Conservation (phyloP, 2,329 filamentous ascomycete species). For the Westerdykella ornata region DNA sequence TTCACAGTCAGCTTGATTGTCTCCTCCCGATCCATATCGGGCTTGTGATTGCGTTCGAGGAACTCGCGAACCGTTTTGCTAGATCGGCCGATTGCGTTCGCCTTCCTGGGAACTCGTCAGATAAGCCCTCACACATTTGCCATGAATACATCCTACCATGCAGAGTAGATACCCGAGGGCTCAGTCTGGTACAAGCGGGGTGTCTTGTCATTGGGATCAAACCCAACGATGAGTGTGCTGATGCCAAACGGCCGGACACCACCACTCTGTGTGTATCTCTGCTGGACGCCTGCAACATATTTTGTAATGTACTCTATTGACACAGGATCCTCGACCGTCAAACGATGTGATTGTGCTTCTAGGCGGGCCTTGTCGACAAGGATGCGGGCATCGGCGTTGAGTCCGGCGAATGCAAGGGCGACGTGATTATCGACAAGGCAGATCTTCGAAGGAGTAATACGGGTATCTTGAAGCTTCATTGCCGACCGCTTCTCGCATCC, state of each 20-base stretch:
- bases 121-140: too few species aligned
- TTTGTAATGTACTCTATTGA: slow-evolving; percentile 99
- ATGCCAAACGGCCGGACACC: slow-evolving; percentile 98
- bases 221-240: slow-evolving; percentile 96
- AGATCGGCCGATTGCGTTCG: slow-evolving; percentile 94
- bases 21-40: slow-evolving; percentile 90
- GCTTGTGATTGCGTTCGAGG: slow-evolving; percentile 97
- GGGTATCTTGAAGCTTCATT: slow-evolving; percentile 98
- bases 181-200: slow-evolving; percentile 96
- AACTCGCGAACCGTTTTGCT: slow-evolving; percentile 99
- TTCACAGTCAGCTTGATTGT: slow-evolving; percentile 98
- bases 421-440: slow-evolving; percentile 93
- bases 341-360: slow-evolving; percentile 93
- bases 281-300: slow-evolving; percentile 95
- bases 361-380: slow-evolving; percentile 95
- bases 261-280: slow-evolving; percentile 97
- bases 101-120: slow-evolving; percentile 63
- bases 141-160: slow-evolving; percentile 68
- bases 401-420: slow-evolving; percentile 90
- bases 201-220: slow-evolving; percentile 84
- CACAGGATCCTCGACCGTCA: slow-evolving; percentile 95
- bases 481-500: slow-evolving; percentile 98
- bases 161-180: slow-evolving; percentile 98
- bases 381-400: slow-evolving; percentile 97
- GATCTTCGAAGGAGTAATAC: slow-evolving; percentile 98